Evolutionary conservation across 1,284 basidiomycete genomes (phyloP).

Genomic region (Malassezia caprae): DNA sequence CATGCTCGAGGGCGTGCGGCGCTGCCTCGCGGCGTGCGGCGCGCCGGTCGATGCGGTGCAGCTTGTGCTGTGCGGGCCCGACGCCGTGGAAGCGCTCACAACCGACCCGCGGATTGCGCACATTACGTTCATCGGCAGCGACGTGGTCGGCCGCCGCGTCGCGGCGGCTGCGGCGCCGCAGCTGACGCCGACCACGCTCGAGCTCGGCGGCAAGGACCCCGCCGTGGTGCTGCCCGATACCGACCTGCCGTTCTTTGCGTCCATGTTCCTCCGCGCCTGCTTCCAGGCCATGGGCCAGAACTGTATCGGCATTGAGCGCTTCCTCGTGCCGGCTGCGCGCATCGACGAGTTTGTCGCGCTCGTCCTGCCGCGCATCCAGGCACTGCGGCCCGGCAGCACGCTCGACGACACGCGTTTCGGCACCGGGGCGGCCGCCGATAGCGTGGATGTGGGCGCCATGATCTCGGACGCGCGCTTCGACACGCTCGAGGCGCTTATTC

Average conservation of each 20-base stretch:
- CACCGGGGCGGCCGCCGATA: background rate
- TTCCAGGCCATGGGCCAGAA: slow-evolving; percentile 82
- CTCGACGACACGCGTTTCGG: slow-evolving; percentile 38
- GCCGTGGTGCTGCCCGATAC: slow-evolving; percentile 52
- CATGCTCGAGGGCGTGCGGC: slow-evolving; percentile 55
- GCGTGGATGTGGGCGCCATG: slow-evolving; percentile 66
- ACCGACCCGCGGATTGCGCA: slow-evolving; percentile 65
- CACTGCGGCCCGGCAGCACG: slow-evolving; percentile 29
- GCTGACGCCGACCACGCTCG: slow-evolving; percentile 77
- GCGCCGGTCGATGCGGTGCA: slow-evolving; percentile 58
- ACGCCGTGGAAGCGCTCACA: slow-evolving; percentile 72
- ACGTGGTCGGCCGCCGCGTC: slow-evolving; percentile 73
- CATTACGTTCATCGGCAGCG: slow-evolving; percentile 78
- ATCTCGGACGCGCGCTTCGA: slow-evolving; percentile 62
- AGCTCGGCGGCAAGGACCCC: slow-evolving; percentile 63
- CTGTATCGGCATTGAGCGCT: slow-evolving; percentile 78
- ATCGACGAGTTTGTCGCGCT: slow-evolving; percentile 52
- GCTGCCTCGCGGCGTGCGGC: slow-evolving; percentile 57
- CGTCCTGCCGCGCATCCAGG: slow-evolving; percentile 26
- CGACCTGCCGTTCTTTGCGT: slow-evolving; percentile 51
- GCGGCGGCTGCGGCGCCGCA: slow-evolving; percentile 71
- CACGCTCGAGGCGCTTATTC: slow-evolving; percentile 62
- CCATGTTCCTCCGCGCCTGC: slow-evolving; percentile 48
- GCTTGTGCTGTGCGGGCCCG: slow-evolving; percentile 71
- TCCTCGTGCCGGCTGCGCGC: slow-evolving; percentile 69